Conservation (phyloP, 2,329 filamentous ascomycete species). For the Exophiala oligosperma region DNA sequence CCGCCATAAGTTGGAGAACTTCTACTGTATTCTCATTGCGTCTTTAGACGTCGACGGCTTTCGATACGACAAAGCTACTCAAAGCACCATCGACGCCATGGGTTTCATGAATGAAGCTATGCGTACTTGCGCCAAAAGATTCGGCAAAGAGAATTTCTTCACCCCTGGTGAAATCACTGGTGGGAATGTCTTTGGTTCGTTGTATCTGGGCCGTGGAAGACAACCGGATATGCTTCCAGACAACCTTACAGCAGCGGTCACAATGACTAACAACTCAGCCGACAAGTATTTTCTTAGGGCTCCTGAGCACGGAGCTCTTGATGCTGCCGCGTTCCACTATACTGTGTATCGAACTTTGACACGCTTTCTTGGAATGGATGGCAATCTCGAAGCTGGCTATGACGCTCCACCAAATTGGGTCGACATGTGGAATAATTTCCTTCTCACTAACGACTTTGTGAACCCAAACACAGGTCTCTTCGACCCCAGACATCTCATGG, state of each 20-base stretch:
- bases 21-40: conserved; percentile 63
- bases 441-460: conserved; percentile 59
- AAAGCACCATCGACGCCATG: conserved; percentile 62
- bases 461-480: conserved; percentile 62
- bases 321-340: conserved; percentile 64
- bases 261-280: conserved; percentile 45
- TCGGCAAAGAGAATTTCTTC: conserved; percentile 65
- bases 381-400: conserved; percentile 54
- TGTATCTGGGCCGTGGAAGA: conserved; percentile 64
- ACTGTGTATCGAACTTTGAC: conserved; percentile 64
- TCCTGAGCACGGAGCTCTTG: conserved; percentile 49
- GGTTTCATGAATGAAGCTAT: conserved; percentile 59
- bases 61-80: conserved; percentile 66
- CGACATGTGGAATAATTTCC: conserved; percentile 57
- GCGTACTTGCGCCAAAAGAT: conserved; percentile 56
- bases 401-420: conserved; percentile 58
- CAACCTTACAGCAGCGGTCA: conserved; percentile 51
- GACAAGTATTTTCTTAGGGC: conserved; percentile 54
- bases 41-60: conserved; percentile 67
- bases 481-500: conserved; percentile 65
- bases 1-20: conserved; percentile 57
- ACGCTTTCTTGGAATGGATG: conserved; percentile 61
- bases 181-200: conserved; percentile 60
- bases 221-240: conserved; percentile 55
- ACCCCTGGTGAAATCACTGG: conserved; percentile 64